Percentiles rank a stretch among this genome's conserved stretches.
Conservation (phyloP, 768 basidiomycete genomes). For the Trametes maxima region DNA sequence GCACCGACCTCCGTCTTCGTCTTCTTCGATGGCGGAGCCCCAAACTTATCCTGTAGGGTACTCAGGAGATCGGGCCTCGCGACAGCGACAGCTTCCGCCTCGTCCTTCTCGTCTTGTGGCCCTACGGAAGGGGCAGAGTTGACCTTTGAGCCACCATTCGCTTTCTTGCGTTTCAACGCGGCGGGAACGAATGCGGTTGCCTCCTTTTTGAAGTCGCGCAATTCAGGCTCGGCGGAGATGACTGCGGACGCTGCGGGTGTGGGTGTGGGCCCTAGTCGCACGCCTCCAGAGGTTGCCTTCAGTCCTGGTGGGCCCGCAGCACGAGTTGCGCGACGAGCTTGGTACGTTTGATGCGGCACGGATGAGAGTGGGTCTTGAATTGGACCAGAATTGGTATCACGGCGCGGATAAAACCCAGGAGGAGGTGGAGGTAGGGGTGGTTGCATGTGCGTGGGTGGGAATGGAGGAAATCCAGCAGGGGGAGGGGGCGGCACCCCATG, state of each 20-base stretch:
- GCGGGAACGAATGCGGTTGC: constrained; percentile 90
- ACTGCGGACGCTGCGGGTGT: constrained; percentile 54
- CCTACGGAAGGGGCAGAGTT: constrained; percentile 67
- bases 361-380: constrained; percentile 78
- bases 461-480: constrained; percentile 30
- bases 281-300: constrained; percentile 32
- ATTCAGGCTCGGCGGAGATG: constrained; percentile 81
- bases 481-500: constrained; percentile 43
- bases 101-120: constrained; percentile 36
- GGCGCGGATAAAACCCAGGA: constrained; percentile 66
- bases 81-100: constrained; percentile 33
- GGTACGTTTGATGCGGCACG: constrained; percentile 78
- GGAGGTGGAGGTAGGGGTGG: constrained; percentile 46
- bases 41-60: constrained; percentile 56
- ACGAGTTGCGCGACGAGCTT: constrained; percentile 62
- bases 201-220: constrained; percentile 95
- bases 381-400: constrained; percentile 50
- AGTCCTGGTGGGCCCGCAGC: constrained; percentile 32
- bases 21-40: constrained; percentile 23
- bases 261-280: constrained; percentile 26
- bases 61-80: constrained; percentile 69
- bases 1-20: constrained; percentile 22
- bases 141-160: constrained; percentile 43
- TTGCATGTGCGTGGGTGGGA: constrained; percentile 30
- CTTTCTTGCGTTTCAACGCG: constrained; percentile 75